Conservation (phyloP, 768 basidiomycete genomes). For the Boletus rex-veris region DNA sequence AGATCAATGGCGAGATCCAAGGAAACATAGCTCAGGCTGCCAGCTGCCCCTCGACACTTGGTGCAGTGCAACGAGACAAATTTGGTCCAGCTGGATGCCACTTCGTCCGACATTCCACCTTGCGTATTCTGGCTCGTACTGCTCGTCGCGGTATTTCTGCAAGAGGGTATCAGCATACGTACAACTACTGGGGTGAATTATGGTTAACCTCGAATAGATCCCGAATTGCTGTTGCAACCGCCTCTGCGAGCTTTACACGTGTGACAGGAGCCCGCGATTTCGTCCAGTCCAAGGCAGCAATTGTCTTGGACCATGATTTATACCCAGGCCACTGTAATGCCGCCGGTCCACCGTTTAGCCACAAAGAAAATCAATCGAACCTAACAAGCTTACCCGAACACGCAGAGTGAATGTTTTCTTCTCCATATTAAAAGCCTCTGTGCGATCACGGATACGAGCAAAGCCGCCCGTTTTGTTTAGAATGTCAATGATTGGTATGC, state of each 20-base stretch:
- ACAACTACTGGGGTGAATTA: neutral
- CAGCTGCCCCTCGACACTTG: conserved; percentile 79
- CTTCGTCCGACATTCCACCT: conserved; percentile 24
- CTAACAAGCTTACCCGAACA: conserved; percentile 49
- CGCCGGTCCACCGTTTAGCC: neutral
- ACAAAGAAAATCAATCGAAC: neutral
- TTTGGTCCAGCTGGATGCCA: conserved; percentile 24
- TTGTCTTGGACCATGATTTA: conserved; percentile 67
- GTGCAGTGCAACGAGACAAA: conserved; percentile 66
- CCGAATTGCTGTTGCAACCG: conserved; percentile 65
- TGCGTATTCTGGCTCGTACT: conserved; percentile 7
- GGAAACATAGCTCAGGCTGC: conserved; percentile 68
- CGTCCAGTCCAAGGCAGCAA: conserved; percentile 72
- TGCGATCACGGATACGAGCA: conserved; percentile 49
- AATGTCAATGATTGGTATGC: conserved; percentile 60
- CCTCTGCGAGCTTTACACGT: conserved; percentile 68
- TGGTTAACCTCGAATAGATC: conserved; percentile 56
- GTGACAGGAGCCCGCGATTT: conserved; percentile 74
- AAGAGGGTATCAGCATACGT: conserved; percentile 7
- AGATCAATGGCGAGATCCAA: conserved; percentile 14
- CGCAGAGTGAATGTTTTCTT: conserved; percentile 76
- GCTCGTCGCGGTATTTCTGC: conserved; percentile 14
- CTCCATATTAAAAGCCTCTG: conserved; percentile 57
- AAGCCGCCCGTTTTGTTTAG: conserved; percentile 47
- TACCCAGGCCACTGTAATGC: conserved; percentile 72